Percentiles rank a stretch among this genome's conserved stretches.
phyloP scores from a whole-genome alignment of 371 early-diverging fungal genomes.

The Aphelidium insulamus region DNA sequence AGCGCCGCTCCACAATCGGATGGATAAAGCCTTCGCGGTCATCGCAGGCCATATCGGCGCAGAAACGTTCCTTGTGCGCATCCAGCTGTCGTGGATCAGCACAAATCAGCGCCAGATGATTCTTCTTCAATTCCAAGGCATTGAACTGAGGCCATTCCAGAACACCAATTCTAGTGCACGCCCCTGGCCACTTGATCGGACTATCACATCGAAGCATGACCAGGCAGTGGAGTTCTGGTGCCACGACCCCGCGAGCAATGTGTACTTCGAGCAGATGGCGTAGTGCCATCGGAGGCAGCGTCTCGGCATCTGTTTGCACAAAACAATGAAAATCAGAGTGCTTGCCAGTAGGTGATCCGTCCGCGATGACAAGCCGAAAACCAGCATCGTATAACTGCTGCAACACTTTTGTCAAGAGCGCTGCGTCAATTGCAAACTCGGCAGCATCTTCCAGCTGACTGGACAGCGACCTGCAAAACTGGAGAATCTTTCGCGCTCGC shows the following conservation, averaged over 20 bases:
- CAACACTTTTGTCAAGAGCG: constrained; percentile 3
- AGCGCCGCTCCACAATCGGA: constrained; percentile 25
- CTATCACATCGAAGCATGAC: too few relatives aligned
- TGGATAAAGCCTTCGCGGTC: too few relatives aligned
- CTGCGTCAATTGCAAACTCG: constrained; percentile 5
- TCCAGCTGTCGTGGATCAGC: constrained; percentile 18
- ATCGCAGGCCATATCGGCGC: constrained; percentile 18
- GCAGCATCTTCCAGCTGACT: constrained; percentile 7
- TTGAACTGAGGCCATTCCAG: too few relatives aligned
- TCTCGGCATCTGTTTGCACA: constrained; percentile 9
- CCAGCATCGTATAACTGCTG: constrained; percentile 5
- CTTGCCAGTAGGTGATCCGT: too few relatives aligned
- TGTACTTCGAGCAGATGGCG: constrained; percentile 17
- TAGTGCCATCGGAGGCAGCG: constrained; percentile 17
- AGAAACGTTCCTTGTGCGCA: constrained; percentile 21
- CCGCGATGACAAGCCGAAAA: too few relatives aligned
- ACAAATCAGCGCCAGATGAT: too few relatives aligned
- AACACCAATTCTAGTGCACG: too few relatives aligned
- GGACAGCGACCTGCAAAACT: constrained; percentile 22
- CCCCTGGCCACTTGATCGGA: too few relatives aligned
- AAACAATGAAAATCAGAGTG: constrained; percentile 1
- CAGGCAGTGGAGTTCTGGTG: too few relatives aligned
- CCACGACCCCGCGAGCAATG: too few relatives aligned
- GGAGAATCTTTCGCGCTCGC: constrained; percentile 33
- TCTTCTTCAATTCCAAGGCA: too few relatives aligned